Evolutionary conservation across 2,329 filamentous ascomycete species (phyloP).

Genomic region (Triangularia verruculosa): DNA sequence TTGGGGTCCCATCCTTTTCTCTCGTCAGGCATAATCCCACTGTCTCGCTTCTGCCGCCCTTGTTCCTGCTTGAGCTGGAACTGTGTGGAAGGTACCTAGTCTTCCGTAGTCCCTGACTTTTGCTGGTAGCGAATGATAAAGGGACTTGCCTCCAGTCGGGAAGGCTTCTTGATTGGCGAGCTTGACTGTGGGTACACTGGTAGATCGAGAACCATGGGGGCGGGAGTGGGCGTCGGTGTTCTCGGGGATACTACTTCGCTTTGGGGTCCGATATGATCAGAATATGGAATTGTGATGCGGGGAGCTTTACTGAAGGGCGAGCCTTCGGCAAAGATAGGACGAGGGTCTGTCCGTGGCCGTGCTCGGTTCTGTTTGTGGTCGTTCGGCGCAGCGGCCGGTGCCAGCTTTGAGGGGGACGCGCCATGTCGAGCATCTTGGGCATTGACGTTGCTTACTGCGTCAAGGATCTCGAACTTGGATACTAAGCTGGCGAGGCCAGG

Average conservation of each 20-base stretch:
- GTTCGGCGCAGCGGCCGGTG: background rate
- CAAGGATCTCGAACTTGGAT: constrained; percentile 36
- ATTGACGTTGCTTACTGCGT: constrained; percentile 28
- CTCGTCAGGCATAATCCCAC: background rate
- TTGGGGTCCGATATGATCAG: background rate
- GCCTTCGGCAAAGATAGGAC: constrained; percentile 4
- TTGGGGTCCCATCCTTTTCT: constrained; percentile 30
- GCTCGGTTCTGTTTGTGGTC: background rate
- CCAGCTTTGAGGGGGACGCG: background rate
- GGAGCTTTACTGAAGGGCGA: constrained; percentile 13
- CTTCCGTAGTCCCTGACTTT: background rate
- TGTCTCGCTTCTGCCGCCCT: background rate
- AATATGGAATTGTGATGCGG: background rate
- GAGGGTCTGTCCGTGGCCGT: background rate
- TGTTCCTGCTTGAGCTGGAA: background rate
- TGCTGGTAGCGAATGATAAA: background rate
- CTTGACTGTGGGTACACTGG: background rate
- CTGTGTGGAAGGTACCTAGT: constrained; percentile 10
- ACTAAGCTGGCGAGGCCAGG: constrained; percentile 32
- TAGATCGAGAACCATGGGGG: background rate
- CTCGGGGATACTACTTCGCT: constrained; percentile 1
- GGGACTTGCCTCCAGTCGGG: background rate
- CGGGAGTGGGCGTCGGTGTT: background rate
- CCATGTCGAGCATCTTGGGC: background rate
- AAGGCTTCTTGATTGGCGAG: background rate